These are phyloP conservation scores for Cyclaneusma minus DNA, from an alignment of 2,329 filamentous ascomycete species.

Conservation along the genomic window DNA sequence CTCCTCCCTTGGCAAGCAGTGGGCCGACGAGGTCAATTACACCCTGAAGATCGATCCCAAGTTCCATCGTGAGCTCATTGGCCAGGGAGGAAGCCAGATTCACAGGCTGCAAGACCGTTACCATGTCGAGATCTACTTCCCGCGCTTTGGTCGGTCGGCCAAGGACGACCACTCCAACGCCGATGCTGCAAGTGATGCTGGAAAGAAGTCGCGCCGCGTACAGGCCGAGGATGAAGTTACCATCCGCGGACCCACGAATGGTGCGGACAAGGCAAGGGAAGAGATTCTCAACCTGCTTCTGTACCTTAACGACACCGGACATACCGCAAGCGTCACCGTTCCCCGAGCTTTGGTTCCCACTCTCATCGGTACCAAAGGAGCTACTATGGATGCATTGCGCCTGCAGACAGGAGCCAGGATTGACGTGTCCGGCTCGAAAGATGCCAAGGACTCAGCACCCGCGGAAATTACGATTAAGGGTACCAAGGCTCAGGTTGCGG, in stretches of 20 bases:
- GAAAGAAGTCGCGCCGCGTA: slow-evolving; percentile 45
- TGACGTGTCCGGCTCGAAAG: slow-evolving; percentile 72
- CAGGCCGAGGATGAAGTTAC: slow-evolving; percentile 81
- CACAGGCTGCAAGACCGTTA: slow-evolving; percentile 87
- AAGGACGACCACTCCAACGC: slow-evolving; percentile 56
- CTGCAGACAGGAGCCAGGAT: slow-evolving; percentile 76
- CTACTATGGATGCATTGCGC: slow-evolving; percentile 80
- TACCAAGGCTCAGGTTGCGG: slow-evolving; percentile 77
- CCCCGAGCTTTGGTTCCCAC: slow-evolving; percentile 88
- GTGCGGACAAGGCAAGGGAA: slow-evolving; percentile 80
- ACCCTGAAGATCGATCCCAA: slow-evolving; percentile 81
- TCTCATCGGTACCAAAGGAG: slow-evolving; percentile 79
- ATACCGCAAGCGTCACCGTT: slow-evolving; percentile 65
- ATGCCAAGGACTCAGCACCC: slow-evolving; percentile 48
- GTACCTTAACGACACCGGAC: slow-evolving; percentile 78
- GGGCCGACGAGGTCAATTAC: slow-evolving; percentile 84
- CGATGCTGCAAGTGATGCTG: slow-evolving; percentile 53
- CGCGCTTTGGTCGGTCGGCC: slow-evolving; percentile 44
- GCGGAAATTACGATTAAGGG: slow-evolving; percentile 88
- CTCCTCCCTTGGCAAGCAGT: slow-evolving; percentile 57
- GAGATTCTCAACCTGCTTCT: slow-evolving; percentile 81
- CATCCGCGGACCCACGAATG: slow-evolving; percentile 81
- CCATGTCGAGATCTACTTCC: slow-evolving; percentile 91
- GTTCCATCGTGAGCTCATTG: slow-evolving; percentile 89
- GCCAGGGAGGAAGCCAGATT: slow-evolving; percentile 72